Conservation (phyloP, 2,329 filamentous ascomycete species). For the Colletotrichum sansevieriae region DNA sequence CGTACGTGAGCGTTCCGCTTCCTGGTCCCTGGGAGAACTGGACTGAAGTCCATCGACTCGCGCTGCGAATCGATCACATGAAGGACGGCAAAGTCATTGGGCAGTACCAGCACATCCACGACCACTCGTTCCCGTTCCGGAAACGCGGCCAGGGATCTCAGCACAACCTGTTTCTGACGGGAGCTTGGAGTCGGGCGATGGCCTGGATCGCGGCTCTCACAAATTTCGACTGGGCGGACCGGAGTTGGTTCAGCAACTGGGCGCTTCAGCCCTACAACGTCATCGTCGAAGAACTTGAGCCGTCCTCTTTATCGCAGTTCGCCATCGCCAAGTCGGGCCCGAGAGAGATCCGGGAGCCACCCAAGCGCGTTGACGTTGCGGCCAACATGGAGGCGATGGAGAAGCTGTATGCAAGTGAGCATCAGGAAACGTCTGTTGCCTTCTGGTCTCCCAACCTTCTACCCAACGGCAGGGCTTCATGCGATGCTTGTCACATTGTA, state of each 20-base stretch:
- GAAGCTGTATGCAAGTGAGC: not conserved
- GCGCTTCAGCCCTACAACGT: not conserved
- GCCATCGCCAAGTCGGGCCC: not conserved
- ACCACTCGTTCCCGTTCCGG: conserved; percentile 7
- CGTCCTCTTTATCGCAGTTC: not conserved
- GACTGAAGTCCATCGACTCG: conserved; percentile 8
- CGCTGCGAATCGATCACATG: conserved; percentile 4
- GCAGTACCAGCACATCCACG: conserved; percentile 17
- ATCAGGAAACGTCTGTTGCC: not conserved
- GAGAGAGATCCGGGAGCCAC: not conserved
- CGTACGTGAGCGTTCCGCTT: conserved; percentile 1
- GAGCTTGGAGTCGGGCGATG: conserved; percentile 5
- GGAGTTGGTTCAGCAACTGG: conserved; percentile 4
- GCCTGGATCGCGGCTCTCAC: conserved; percentile 15
- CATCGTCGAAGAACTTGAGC: conserved; percentile 1
- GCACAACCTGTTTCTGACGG: not conserved
- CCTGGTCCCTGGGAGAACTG: conserved; percentile 9
- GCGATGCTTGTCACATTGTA: conserved; percentile 17
- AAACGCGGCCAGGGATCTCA: not conserved
- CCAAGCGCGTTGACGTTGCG: not conserved
- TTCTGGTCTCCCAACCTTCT: not conserved
- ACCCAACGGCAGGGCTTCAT: conserved; percentile 1
- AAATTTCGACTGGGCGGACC: conserved; percentile 1
- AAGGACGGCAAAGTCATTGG: conserved; percentile 1
- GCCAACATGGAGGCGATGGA: not conserved